Conservation (phyloP, 805 yeast species). For the Danielia reshetovae region DNA sequence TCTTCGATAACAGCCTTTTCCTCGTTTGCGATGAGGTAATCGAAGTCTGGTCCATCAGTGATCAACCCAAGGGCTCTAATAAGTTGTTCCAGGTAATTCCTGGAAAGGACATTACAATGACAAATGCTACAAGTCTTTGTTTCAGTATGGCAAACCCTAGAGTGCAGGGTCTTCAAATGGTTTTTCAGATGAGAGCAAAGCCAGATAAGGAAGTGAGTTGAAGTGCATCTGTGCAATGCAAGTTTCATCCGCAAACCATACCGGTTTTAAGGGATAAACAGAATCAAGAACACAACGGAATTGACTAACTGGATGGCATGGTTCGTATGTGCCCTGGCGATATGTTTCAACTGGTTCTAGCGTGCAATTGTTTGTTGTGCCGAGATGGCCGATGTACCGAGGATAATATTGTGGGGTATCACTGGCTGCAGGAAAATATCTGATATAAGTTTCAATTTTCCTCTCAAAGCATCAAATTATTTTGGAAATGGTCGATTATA, state of each 20-base stretch:
- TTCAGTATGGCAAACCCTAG: conserved; percentile 62
- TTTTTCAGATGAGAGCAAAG: conserved; percentile 27
- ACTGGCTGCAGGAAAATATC: too few relatives aligned
- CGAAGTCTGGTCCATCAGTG: conserved; percentile 62
- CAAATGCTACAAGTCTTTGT: conserved; percentile 20
- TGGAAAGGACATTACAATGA: conserved; percentile 56
- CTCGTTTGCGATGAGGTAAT: conserved; percentile 62
- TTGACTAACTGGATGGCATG: too few relatives aligned
- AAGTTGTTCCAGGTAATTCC: conserved; percentile 64
- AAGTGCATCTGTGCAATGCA: too few relatives aligned
- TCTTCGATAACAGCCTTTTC: conserved; percentile 30
- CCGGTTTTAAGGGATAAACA: too few relatives aligned
- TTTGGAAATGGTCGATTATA: conserved; percentile 45
- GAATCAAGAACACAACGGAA: too few relatives aligned
- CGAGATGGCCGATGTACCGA: too few relatives aligned
- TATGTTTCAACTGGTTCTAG: too few relatives aligned
- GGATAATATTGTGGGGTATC: conserved; percentile 1
- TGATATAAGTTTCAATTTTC: too few relatives aligned
- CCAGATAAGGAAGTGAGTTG: not conserved
- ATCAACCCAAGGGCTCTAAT: conserved; percentile 38
- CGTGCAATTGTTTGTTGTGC: too few relatives aligned
- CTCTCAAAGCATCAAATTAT: too few relatives aligned
- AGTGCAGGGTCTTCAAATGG: conserved; percentile 56
- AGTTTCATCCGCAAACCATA: too few relatives aligned
- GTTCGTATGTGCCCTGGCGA: too few relatives aligned